Evolutionary conservation across 176 grass and related monocot genomes (phyloP), one percentile per base, ranked within the genome.

Genomic region (Musa schizocarpa): DNA sequence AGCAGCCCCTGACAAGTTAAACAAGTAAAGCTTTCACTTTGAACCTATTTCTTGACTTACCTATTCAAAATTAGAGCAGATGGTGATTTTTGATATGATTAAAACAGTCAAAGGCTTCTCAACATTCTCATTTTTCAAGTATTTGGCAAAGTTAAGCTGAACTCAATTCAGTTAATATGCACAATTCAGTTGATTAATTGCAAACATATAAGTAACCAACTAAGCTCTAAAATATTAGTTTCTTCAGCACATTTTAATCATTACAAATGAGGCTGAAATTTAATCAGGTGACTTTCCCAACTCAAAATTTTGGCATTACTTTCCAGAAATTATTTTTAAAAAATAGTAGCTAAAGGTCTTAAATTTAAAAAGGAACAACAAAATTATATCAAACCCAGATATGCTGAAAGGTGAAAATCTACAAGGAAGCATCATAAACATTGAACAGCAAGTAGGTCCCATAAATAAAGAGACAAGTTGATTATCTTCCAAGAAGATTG

Each of bases 1-100:
- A 26, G 75, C 75, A 50, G 90, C 86, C 75, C 94, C 90, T 97
- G 85, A 27, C 65, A 92, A 85, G 68, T 78, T 82, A 71, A 84
- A 88, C 62, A 82, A 82, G 69, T 92, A 79, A 92, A 79, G 49
- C 53, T 79, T 21, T 72, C 73, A 22, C n/a, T 50, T 50, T 22
- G 20, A 54, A 84, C 74, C 53, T 74, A 69, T 54, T 75, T 80
- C 25, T 74, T 1, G 19, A 82, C 52, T 77, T 54, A 55, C 63
- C 51, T 66, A 73, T 70, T 54, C 20, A 80, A 80, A 72, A 76
- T 10, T 76, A 82, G 68, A 65, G 17, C 7, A 72, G 23, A 76
- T 13, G n/a, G 3, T 50, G 20, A 10, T 34, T 61, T 63, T 22
- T 50, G 14, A 21, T 48, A 65, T 55, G 11, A 64, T 50, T 12